Base-by-base conservation (phyloP, 1,139 yeast species). In the Insectozyma bohioensis region DNA sequence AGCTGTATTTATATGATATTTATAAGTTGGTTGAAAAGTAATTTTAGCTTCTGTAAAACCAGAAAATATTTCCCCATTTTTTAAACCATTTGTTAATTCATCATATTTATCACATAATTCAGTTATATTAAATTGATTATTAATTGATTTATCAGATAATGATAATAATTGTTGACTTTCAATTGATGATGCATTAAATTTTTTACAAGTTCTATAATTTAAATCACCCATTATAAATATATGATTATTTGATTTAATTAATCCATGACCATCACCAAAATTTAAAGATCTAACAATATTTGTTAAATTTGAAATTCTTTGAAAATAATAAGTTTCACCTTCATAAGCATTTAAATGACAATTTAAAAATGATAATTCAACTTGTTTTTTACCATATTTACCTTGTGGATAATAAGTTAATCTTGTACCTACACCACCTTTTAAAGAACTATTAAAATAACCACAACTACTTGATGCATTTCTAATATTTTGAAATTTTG, bases 281-380 rank as follows among this genome's bases (percentile, higher is more conserved):
- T 72, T 76, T 30, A 85, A 54, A 4, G 76, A 67, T 19, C 75
- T 59, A 49, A 79, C 67, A 4, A 86, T 55, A 3, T 60, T 57
- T 24, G 60, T 45, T 19, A 76, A 67, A 48, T 83, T 80, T 3
- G 51, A 42, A 47, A 82, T 78, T 30, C 97, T 63, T 37, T 63
- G 54, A 6, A 50, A 46, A 27, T 67, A 63, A 45, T 75, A 63
- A 18, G 49, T 43, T 5, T 58, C 58, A 1, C 95, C 95, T 52
- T 86, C 95, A 45, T 75, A 75, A 0, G 97, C 96, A 16, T 80
- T 72, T 34, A 88, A 57, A 61, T 88, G 97, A 3, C 81, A 75
- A 31, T 69, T 63, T 3, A 81, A 80, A 61, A 87, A 78, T 0
- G 94, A 80, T 39, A 78, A 60, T 20, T 76, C 62, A 2, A 58